Conservation (phyloP, 225 moss, liverwort and hornwort species). For the Rhytidiadelphus loreus region DNA sequence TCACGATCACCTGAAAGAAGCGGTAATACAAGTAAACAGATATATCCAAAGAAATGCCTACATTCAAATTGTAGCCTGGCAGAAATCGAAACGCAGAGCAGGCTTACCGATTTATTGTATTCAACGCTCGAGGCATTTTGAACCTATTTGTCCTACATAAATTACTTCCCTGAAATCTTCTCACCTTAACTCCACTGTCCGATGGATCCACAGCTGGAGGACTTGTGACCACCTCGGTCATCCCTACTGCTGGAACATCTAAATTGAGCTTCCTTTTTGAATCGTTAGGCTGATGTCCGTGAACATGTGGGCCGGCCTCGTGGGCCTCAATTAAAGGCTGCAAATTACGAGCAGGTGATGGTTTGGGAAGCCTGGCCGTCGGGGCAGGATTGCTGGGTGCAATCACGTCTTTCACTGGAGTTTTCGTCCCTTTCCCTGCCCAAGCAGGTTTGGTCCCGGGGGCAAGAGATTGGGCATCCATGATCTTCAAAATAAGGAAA, state of each 20-base stretch:
- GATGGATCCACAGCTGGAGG: constrained; percentile 7
- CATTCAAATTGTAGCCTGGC: too few species aligned
- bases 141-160: neutral
- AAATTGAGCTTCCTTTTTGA: constrained; percentile 55
- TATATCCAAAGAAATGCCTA: too few species aligned
- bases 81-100: neutral
- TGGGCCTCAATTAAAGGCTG: neutral
- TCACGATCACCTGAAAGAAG: constrained; percentile 57
- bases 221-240: constrained; percentile 6
- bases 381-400: constrained; percentile 40
- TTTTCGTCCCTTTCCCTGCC: constrained; percentile 35
- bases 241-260: constrained; percentile 15
- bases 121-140: too few species aligned
- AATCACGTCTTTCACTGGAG: constrained; percentile 8
- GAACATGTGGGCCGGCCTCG: neutral
- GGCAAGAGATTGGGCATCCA: constrained; percentile 42
- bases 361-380: constrained; percentile 56
- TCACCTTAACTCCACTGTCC: constrained; percentile 81
- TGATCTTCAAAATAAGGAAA: neutral
- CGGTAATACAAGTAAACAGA: neutral
- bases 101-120: neutral
- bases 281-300: constrained; percentile 3
- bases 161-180: neutral
- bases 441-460: constrained; percentile 17
- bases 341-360: constrained; percentile 30